phyloP scores from a whole-genome alignment of 129 eudicot species.

The Helichrysum umbraculigerum region DNA sequence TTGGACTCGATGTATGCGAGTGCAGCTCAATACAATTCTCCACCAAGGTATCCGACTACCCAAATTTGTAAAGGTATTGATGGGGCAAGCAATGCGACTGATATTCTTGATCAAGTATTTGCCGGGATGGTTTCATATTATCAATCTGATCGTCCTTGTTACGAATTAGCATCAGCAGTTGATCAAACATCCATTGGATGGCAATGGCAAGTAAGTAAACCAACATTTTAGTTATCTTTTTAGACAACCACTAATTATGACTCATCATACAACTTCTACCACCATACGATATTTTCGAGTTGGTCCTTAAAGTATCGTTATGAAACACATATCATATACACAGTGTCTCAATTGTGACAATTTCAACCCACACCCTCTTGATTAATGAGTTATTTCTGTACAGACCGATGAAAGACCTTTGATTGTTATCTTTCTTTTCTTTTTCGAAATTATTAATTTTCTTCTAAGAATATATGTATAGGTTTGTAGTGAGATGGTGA shows the following conservation, averaged over 20 bases:
- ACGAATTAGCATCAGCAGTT: conserved; percentile 20
- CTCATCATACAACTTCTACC: too few relatives aligned
- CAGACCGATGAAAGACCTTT: too few relatives aligned
- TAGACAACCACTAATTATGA: background rate
- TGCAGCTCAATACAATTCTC: conserved; percentile 63
- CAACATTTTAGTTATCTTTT: background rate
- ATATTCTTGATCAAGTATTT: conserved; percentile 53
- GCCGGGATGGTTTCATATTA: conserved; percentile 46
- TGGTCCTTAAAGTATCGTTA: too few relatives aligned
- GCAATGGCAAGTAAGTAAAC: conserved; percentile 71
- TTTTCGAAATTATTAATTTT: background rate
- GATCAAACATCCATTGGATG: conserved; percentile 47
- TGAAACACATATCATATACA: too few relatives aligned
- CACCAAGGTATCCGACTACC: conserved; percentile 51
- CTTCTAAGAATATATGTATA: background rate
- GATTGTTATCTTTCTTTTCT: too few relatives aligned
- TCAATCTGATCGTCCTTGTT: conserved; percentile 26
- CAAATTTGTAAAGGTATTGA: conserved; percentile 62
- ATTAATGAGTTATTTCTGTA: too few relatives aligned
- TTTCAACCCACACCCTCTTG: too few relatives aligned
- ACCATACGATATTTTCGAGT: too few relatives aligned
- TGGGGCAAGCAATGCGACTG: conserved; percentile 42
- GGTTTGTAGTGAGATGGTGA: conserved; percentile 80
- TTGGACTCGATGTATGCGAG: conserved; percentile 37
- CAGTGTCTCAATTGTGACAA: too few relatives aligned